Base-by-base conservation (phyloP, 495 filamentous ascomycete species). In the Penicillium ucsense region DNA sequence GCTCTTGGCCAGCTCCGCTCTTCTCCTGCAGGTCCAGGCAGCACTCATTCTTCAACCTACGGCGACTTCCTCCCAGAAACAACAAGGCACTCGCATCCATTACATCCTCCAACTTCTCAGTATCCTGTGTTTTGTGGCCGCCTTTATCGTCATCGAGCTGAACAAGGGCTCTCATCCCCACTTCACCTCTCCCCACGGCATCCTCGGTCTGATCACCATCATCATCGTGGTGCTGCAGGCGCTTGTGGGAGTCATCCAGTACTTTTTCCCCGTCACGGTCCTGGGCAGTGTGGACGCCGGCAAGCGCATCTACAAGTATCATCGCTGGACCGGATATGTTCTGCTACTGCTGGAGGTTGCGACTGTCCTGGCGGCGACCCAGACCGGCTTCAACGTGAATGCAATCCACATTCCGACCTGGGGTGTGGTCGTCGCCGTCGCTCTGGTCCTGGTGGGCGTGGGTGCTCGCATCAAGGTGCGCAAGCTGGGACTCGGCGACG, bases 31-130 rank as follows among this genome's bases (percentile, higher is more conserved):
- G 47, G 76, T 85, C 39, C 83, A 95, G 71, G 82, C 81, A 20
- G 81, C 88, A 56, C 81, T 97, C 34, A 68, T 95, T 59, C 78
- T 96, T 31, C 91, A 97, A 61, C 91, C 91, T 3, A 96, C 91
- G 6, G 75, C 85, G 49, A 88, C 85, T 0, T 67, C 82, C 3
- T 55, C 65, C 8, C 83, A 94, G 57, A 97, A 95, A 59, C 67
- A 69, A 10, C 57, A 73, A 11, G 91, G 89, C 30, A 84, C 86
- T 29, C 74, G 77, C 53, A 64, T 74, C 36, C 91, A 97, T 66
- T 78, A 75, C 41, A 50, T 61, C 8, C 60, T 95, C 44, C 84
- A 91, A 58, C 62, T 77, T 30, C 47, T 86, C 35, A 83, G 80
- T 42, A 57, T 88, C 31, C 50, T 72, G 11, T 63, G 70, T 37